phyloP scores from a whole-genome alignment of 768 basidiomycete genomes.

The Infundibulicybe gibba region DNA sequence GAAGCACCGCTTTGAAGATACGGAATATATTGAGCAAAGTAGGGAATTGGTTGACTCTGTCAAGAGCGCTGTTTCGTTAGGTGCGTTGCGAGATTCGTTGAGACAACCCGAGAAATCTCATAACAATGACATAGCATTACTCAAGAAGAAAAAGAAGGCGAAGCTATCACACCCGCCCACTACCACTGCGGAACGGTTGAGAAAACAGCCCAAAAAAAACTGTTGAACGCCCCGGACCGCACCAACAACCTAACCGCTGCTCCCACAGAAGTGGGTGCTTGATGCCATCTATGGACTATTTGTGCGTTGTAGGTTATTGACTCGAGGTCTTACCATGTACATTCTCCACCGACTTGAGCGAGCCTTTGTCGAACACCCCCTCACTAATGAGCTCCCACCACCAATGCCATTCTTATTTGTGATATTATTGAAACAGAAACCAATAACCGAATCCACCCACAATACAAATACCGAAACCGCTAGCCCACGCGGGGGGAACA shows the following conservation, averaged over 20 bases:
- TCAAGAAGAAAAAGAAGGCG: slow-evolving; percentile 76
- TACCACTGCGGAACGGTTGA: not conserved
- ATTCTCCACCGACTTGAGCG: no score
- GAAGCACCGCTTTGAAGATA: slow-evolving; percentile 91
- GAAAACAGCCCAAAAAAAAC: not conserved
- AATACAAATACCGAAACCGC: no score
- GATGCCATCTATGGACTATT: no score
- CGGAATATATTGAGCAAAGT: slow-evolving; percentile 88
- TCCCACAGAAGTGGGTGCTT: no score
- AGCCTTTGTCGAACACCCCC: no score
- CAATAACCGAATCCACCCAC: no score
- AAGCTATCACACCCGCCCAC: slow-evolving; percentile 36
- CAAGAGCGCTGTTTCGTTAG: slow-evolving; percentile 84
- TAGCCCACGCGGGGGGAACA: no score
- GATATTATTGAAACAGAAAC: no score
- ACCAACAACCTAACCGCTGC: not conserved
- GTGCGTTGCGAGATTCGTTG: slow-evolving; percentile 34
- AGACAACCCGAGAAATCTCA: slow-evolving; percentile 17
- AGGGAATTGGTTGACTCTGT: slow-evolving; percentile 88
- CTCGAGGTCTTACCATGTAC: no score
- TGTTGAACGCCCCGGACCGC: slow-evolving; percentile 1
- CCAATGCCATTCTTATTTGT: no score
- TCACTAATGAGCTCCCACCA: no score
- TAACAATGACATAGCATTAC: slow-evolving; percentile 44
- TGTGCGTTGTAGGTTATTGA: no score